phyloP scores from a whole-genome alignment of 768 basidiomycete genomes.

The Neoboletus magnificus region DNA sequence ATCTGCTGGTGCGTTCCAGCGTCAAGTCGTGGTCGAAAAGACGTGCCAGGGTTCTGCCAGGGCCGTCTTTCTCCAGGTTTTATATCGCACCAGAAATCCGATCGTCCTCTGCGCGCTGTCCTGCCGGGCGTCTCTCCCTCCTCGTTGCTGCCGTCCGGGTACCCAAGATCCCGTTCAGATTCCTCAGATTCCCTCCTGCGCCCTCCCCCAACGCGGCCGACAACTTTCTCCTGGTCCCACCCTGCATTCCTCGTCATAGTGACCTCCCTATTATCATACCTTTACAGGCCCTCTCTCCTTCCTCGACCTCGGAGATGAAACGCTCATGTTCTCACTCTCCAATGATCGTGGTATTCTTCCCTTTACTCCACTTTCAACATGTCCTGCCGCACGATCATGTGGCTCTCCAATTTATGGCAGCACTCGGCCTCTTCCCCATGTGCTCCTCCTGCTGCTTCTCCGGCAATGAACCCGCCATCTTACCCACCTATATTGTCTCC shows the following conservation, averaged over 20 bases:
- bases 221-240: slow-evolving; percentile 25
- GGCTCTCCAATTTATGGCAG: slow-evolving; percentile 16
- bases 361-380: slow-evolving; percentile 30
- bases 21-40: slow-evolving; percentile 28
- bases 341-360: slow-evolving; percentile 27
- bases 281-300: slow-evolving; percentile 17
- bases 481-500: background rate
- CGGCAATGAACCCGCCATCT: slow-evolving; percentile 24
- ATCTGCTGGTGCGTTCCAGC: slow-evolving; percentile 28
- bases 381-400: slow-evolving; percentile 26
- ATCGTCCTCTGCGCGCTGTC: slow-evolving; percentile 17
- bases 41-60: slow-evolving; percentile 29
- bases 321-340: slow-evolving; percentile 29
- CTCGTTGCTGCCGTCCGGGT: slow-evolving; percentile 12
- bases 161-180: slow-evolving; percentile 11
- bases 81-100: slow-evolving; percentile 24
- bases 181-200: slow-evolving; percentile 7
- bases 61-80: slow-evolving; percentile 26
- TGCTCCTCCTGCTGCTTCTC: slow-evolving; percentile 3
- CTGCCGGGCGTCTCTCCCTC: slow-evolving; percentile 14
- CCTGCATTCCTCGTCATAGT: slow-evolving; percentile 20
- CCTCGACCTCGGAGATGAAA: slow-evolving; percentile 35
- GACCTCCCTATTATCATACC: slow-evolving; percentile 20
- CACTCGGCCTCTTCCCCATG: slow-evolving; percentile 18
- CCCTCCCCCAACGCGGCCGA: slow-evolving; percentile 14